A percentile compares a stretch with the other conserved stretches of the same genome.
Conservation (phyloP, 2,329 filamentous ascomycete species). For the Tricladium varicosporioides region DNA sequence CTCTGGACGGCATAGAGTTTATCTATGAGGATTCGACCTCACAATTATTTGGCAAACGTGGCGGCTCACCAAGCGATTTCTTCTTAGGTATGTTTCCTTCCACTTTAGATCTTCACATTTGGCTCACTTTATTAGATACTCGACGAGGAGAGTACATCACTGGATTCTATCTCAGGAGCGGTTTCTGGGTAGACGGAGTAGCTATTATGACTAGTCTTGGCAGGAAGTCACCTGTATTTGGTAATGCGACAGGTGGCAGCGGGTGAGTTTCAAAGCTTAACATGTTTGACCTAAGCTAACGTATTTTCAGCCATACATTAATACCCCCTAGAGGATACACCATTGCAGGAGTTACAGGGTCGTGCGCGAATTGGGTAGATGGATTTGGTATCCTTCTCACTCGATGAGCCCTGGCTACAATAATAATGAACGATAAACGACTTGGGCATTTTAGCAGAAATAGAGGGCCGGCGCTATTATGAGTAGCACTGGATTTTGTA, state of each 20-base stretch:
- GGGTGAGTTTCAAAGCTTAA: conserved; percentile 58
- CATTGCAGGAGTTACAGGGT: conserved; percentile 84
- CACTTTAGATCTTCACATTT: not conserved
- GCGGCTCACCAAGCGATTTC: conserved; percentile 71
- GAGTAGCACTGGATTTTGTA: not conserved
- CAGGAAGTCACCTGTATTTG: conserved; percentile 81
- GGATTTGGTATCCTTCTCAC: conserved; percentile 81
- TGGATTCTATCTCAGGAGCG: conserved; percentile 80
- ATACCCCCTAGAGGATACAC: conserved; percentile 87
- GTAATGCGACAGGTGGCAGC: conserved; percentile 75
- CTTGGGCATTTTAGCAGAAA: conserved; percentile 3
- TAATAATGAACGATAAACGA: not conserved
- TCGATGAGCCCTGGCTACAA: conserved; percentile 44
- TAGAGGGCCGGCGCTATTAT: conserved; percentile 1
- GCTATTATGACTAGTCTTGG: conserved; percentile 87
- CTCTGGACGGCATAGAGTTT: conserved; percentile 87
- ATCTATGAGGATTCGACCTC: conserved; percentile 82
- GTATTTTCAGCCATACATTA: conserved; percentile 67
- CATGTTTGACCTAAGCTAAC: conserved; percentile 22
- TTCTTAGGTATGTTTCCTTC: conserved; percentile 60
- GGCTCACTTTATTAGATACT: conserved; percentile 55
- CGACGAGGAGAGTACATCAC: conserved; percentile 82
- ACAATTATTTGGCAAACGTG: conserved; percentile 82
- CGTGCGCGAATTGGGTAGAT: conserved; percentile 77
- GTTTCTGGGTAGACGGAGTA: conserved; percentile 81